Evolutionary conservation across 345 rosid species (phyloP), one percentile per base, ranked within the genome.

Genomic region (Boechera stricta): DNA sequence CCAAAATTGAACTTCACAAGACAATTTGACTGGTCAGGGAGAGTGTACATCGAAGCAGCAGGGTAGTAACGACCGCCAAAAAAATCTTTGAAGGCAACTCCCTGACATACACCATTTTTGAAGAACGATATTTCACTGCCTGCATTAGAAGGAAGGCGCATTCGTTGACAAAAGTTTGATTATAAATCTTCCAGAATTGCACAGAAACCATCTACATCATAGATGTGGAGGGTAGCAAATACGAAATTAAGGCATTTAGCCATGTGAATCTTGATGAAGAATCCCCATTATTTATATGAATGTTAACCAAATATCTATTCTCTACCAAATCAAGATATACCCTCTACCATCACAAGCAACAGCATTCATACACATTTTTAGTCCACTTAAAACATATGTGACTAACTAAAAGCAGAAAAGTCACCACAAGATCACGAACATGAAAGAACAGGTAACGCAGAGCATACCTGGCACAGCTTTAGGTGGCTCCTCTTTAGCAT

Each of bases 31-130:
- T 92, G 97, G 76, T 85, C 83, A 7, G 98, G 98, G 72, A 95
- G 98, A 61, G 98, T 92, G 77, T 95, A 95, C 98, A 92, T 91
- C 31, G 99, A 95, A 70, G 99, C 99, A 82, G 99, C 97, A 47
- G 99, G 98, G 82, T 86, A 91, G 79, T 95, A 92, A 77, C 88
- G 92, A 58, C 97, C 97, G 21, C 97, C 98, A 66, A 63, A 76
- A 69, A 92, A 73, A 79, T 95, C 94, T 79, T 81, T 88, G 86
- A 86, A 95, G 58, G 99, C 99, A 80, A 90, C 86, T 55, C 98
- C 99, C 83, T 92, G 97, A 74, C 93, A 85, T 53, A 79, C 81
- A 67, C 98, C 99, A 77, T 95, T 91, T 74, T 84, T 92, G 84
- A 89, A 95, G 86, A 95, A 92, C 41, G 93, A 87, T 82, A 95